Percentiles rank a stretch among this genome's conserved stretches.
These are phyloP conservation scores for Hypoxylon sp. DNA, from an alignment of 2,329 filamentous ascomycete species.

Conservation along the genomic window DNA sequence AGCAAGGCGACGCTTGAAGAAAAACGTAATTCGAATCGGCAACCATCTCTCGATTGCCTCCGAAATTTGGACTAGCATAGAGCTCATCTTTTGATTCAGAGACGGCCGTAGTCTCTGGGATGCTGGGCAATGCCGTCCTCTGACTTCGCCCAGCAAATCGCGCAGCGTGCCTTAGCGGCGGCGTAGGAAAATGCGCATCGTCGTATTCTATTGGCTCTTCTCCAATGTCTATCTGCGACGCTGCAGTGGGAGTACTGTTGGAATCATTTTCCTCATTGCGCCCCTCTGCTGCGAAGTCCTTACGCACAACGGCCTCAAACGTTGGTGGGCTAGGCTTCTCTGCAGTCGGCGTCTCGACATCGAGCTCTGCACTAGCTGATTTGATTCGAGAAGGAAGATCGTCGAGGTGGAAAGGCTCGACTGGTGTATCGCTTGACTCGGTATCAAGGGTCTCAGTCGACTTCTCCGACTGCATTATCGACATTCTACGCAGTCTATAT, in stretches of 20 bases:
- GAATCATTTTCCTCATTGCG: constrained; percentile 33
- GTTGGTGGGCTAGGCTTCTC: constrained; percentile 49
- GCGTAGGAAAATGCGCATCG: constrained; percentile 51
- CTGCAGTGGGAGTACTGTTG: constrained; percentile 16
- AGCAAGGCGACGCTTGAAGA: constrained; percentile 64
- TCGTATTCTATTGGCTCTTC: constrained; percentile 41
- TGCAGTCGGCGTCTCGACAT: constrained; percentile 50
- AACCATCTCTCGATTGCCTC: constrained; percentile 36
- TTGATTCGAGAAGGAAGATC: constrained; percentile 62
- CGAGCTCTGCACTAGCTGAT: constrained; percentile 56
- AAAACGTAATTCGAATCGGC: constrained; percentile 64
- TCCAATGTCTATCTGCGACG: constrained; percentile 29
- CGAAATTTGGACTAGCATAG: constrained; percentile 35
- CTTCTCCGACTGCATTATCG: constrained; percentile 52
- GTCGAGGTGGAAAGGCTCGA: constrained; percentile 67
- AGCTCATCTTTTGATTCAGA: constrained; percentile 41
- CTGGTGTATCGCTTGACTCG: constrained; percentile 59
- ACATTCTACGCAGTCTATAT: constrained; percentile 59
- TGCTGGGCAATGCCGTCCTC: constrained; percentile 49
- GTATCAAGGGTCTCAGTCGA: constrained; percentile 53
- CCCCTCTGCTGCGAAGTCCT: constrained; percentile 48
- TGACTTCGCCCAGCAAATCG: constrained; percentile 46
- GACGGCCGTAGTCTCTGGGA: constrained; percentile 47
- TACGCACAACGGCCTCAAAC: constrained; percentile 45
- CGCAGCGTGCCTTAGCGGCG: constrained; percentile 53